Evolutionary conservation across 2,329 filamentous ascomycete genomes (phyloP), one percentile per base, ranked within the genome.

Genomic region (Periconia digitata): DNA sequence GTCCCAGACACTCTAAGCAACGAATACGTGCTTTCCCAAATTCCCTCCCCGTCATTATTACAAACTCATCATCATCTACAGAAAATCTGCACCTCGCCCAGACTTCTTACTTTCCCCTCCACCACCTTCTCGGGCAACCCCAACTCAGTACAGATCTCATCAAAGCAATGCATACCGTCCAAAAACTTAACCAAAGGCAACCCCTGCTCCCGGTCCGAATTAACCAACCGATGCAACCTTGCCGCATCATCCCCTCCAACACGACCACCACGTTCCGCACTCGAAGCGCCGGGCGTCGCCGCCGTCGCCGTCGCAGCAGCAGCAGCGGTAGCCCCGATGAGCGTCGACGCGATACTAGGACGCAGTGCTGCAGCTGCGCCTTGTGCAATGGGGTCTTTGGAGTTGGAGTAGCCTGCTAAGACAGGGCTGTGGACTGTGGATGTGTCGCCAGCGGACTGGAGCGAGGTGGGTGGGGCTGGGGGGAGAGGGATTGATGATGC

Each of bases 81-180:
- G 17, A 72, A 57, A 15, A 71, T 47, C 35, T 63, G 57, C 36
- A 69, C 67, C 38, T 71, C 69, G 18, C 69, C 69, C 47, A 61
- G 55, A 6, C 62, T 60, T 69, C 83, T 85, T 40, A 94, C 71
- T 67, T 80, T 84, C 32, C 84, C 83, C 73, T 90, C 78, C 15
- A 92, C 84, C 62, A 88, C 85, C 49, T 77, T 79, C 63, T 92
- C 86, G 6, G 82, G 83, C 65, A 90, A 66, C 53, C 86, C 85
- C 67, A 85, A 78, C 73, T 91, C 88, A 1, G 85, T 88, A 64
- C 89, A 89, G 56, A 92, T 90, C 76, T 92, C 85, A 72, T 94
- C 90, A 70, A 92, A 88, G 59, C 82, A 84, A 66, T 90, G 87
- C 55, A 80, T 80, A 0, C 89, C 90, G 69, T 92, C 87, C 10